Percentiles rank a stretch among this genome's conserved stretches.
Evolutionary conservation across 805 yeast species (phyloP).

Genomic region (Wickerhamomyces bovis): DNA sequence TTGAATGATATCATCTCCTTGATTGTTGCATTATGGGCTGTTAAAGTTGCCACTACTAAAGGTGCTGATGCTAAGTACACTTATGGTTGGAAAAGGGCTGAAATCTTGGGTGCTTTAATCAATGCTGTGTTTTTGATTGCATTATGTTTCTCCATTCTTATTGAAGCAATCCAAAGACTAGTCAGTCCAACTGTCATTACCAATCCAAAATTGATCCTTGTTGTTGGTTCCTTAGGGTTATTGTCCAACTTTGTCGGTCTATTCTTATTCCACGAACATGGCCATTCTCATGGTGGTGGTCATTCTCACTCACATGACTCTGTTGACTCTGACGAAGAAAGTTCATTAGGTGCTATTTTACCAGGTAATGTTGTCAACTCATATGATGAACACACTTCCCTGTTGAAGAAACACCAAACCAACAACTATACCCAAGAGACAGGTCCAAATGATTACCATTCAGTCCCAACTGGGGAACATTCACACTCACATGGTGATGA

Average conservation of each 20-base stretch:
- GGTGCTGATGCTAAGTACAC: constrained; percentile 87
- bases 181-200: constrained; percentile 72
- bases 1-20: constrained; percentile 88
- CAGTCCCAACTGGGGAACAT: constrained; percentile 1
- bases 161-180: constrained; percentile 90
- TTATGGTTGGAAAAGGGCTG: constrained; percentile 98
- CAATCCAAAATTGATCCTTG: constrained; percentile 75
- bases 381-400: constrained; percentile 17
- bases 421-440: constrained; percentile 15
- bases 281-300: constrained; percentile 45
- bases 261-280: constrained; percentile 83
- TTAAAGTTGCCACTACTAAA: constrained; percentile 73
- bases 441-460: constrained; percentile 17
- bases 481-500: not conserved
- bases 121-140: constrained; percentile 93
- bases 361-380: constrained; percentile 43
- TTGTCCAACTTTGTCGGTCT: constrained; percentile 79
- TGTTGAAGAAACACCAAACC: constrained; percentile 6
- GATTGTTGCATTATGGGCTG: constrained; percentile 94
- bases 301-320: constrained; percentile 33
- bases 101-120: constrained; percentile 88
- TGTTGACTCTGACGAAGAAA: constrained; percentile 16
- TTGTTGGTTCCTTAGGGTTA: constrained; percentile 81
- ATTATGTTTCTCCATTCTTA: constrained; percentile 81
- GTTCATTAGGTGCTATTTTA: constrained; percentile 28